Evolutionary conservation across 495 filamentous ascomycete genomes (phyloP), one percentile per base, ranked within the genome.

Genomic region (Penicillium paradoxum): DNA sequence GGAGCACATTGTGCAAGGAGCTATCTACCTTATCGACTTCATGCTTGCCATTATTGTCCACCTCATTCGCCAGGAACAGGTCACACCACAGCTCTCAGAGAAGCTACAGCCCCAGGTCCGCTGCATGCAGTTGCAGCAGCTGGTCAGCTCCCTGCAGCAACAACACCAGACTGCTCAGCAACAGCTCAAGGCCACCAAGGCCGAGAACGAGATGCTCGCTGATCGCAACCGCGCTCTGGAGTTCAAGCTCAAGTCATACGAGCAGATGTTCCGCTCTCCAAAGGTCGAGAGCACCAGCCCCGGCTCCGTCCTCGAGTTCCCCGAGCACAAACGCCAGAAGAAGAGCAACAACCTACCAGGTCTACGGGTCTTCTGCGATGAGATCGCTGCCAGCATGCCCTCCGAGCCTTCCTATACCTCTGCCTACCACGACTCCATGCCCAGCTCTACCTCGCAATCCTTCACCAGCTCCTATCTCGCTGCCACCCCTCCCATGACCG

Each of bases 1-100:
- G 62, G 73, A 76, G 47, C 73, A 76, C 51, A 76, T 76, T 18
- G 69, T 75, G 3, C 71, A 76, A 57, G 73, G 65, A 8, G 71
- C 73, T 9, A 68, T 76, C 45, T 70, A 66, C 49, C 59, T 75
- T 2, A 68, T 76, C 33, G 73, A 76, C 49, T 75, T 74, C 55
- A 69, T 74, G 67, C 60, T 68, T 27, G 45, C 65, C 27, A 69
- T 76, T 37, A 74, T 76, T 32, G 56, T 72, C 14, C 60, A 69
- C 43, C 55, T 74, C n/a, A 66, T 75, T 47, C 63, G 66, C 41
- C 64, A 68, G 53, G 72, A 72, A 51, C 70, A 75, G 48, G 64
- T 73, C 39, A 60, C 69, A 42, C 71, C 72, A 9, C 68, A 76
- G 33, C 60, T 73, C 10, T 66, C 72, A 1, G 72, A 73, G 45